Evolutionary conservation across 2,329 filamentous ascomycete genomes (phyloP).

Genomic region (Daldinia sp.): DNA sequence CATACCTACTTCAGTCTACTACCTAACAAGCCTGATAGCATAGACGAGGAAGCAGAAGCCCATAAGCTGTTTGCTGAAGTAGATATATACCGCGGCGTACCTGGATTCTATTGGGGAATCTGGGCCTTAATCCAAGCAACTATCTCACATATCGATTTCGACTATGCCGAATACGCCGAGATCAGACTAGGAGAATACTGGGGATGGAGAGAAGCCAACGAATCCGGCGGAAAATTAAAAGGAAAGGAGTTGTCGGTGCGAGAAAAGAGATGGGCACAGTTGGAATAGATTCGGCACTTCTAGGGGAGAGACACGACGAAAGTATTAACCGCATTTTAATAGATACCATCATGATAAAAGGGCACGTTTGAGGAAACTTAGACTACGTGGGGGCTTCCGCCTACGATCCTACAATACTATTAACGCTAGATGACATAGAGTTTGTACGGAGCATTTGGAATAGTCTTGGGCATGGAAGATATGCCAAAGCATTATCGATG

Average conservation of each 20-base stretch:
- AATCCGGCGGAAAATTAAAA: slow-evolving; percentile 64
- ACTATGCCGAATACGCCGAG: slow-evolving; percentile 93
- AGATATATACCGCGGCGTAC: slow-evolving; percentile 85
- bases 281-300: slow-evolving; percentile 42
- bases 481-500: not conserved
- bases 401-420: slow-evolving; percentile 3
- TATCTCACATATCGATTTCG: slow-evolving; percentile 95
- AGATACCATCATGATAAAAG: slow-evolving; percentile 15
- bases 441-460: not conserved
- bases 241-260: slow-evolving; percentile 64
- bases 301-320: not conserved
- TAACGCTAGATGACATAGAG: slow-evolving; percentile 7
- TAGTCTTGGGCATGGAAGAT: not conserved
- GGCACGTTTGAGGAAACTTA: not conserved
- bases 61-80: slow-evolving; percentile 80
- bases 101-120: slow-evolving; percentile 91
- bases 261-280: slow-evolving; percentile 80
- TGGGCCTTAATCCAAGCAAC: slow-evolving; percentile 95
- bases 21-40: slow-evolving; percentile 46
- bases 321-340: slow-evolving; percentile 5
- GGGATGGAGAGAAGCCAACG: slow-evolving; percentile 82
- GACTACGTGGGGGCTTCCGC: not conserved
- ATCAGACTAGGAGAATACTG: slow-evolving; percentile 88
- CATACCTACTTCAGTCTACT: slow-evolving; percentile 71
- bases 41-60: slow-evolving; percentile 67